Evolutionary conservation across 2,329 filamentous ascomycete genomes (phyloP).

Genomic region (Colletotrichum destructivum): DNA sequence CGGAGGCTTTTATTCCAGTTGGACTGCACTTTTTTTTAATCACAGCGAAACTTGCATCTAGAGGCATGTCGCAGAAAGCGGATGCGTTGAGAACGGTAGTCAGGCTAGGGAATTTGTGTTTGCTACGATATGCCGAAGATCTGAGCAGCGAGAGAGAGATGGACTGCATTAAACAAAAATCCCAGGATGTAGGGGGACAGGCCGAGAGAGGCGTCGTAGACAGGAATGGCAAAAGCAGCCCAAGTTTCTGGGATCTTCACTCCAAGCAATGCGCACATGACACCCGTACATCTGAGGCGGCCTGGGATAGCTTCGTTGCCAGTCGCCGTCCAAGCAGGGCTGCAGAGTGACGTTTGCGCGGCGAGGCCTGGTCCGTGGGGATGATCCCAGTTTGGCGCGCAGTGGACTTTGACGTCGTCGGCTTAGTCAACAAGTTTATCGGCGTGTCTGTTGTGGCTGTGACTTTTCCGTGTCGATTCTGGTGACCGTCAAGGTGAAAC

Average conservation of each 20-base stretch:
- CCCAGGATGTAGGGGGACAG: neutral
- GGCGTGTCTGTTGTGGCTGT: neutral
- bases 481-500: neutral
- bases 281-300: neutral
- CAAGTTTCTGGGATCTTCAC: slow-evolving; percentile 32
- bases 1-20: slow-evolving; percentile 19
- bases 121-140: slow-evolving; percentile 21
- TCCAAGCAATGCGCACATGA: slow-evolving; percentile 32
- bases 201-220: slow-evolving; percentile 13
- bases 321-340: slow-evolving; percentile 27
- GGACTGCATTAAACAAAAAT: neutral
- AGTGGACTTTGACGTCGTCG: slow-evolving; percentile 11
- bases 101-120: slow-evolving; percentile 1
- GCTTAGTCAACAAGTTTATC: slow-evolving; percentile 20
- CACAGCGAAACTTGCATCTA: slow-evolving; percentile 42
- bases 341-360: slow-evolving; percentile 40
- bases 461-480: neutral
- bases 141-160: neutral
- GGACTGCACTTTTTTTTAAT: slow-evolving; percentile 24
- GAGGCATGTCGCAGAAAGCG: slow-evolving; percentile 28
- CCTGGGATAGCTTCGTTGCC: slow-evolving; percentile 18
- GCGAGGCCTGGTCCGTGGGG: slow-evolving; percentile 8
- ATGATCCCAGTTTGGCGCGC: slow-evolving; percentile 15
- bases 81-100: neutral
- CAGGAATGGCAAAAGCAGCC: slow-evolving; percentile 23